Evolutionary conservation across 768 basidiomycete genomes (phyloP).

Genomic region (Tulasnella sp.): DNA sequence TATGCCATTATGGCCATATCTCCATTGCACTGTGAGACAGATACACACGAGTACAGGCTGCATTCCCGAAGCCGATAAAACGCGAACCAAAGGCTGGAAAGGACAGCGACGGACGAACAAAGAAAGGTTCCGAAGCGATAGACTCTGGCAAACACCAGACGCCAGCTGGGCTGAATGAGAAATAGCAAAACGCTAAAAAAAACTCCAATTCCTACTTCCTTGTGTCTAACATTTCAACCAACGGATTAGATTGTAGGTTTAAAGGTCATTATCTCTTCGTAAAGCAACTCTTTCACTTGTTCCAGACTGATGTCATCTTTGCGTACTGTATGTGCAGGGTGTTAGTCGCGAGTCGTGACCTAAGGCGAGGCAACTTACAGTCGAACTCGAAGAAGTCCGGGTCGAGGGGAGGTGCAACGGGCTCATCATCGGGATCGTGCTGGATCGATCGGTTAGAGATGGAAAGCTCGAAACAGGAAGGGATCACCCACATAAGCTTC

Average conservation of each 20-base stretch:
- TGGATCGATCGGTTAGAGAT: constrained; percentile 23
- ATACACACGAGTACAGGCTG: too few species aligned
- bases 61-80: too few species aligned
- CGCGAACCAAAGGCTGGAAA: too few species aligned
- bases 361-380: constrained; percentile 37
- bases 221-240: too few species aligned
- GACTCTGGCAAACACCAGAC: too few species aligned
- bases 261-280: constrained; percentile 92
- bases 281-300: constrained; percentile 86
- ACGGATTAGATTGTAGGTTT: constrained; percentile 43
- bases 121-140: too few species aligned
- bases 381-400: constrained; percentile 98
- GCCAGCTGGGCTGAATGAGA: too few species aligned
- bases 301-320: constrained; percentile 94
- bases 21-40: too few species aligned
- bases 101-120: too few species aligned
- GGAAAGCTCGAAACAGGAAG: background rate
- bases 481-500: constrained; percentile 66
- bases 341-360: constrained; percentile 5
- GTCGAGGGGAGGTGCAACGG: constrained; percentile 86
- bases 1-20: too few species aligned
- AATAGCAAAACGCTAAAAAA: too few species aligned
- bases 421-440: constrained; percentile 97
- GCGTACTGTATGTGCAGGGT: constrained; percentile 43
- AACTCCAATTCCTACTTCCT: too few species aligned